Base-by-base conservation (phyloP, 139 green algal species). In the Chlorella vulgaris region DNA sequence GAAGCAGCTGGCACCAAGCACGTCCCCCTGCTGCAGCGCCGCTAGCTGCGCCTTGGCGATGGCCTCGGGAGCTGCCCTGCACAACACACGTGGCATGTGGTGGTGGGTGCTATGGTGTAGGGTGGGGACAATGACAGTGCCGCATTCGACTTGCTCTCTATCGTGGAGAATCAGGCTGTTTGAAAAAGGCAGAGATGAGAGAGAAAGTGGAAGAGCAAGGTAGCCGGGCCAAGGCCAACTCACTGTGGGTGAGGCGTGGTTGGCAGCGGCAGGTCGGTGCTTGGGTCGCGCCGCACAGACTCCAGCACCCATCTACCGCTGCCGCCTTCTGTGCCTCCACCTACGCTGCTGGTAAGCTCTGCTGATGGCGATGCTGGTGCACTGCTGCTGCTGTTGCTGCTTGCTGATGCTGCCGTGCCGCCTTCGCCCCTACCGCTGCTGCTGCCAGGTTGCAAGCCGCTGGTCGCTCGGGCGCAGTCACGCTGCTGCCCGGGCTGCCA, bases 211-310 rank as follows among this genome's bases (percentile, higher is more conserved):
- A 68, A 4, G 4, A 15, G 33, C 18, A 47, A 38, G 36, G 3
- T 47, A 2, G 7, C 28, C 13, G 31, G n/a, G 33, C 63, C 63
- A 38, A 38, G 22, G 36, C 19, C 18, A 40, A n/a, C 74, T 81
- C 61, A 81, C 76, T 81, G 74, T 38, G 81, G 81, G 39, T 86
- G 81, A 7, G 81, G 73, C 50, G 81, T 83, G 40, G 39, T 76
- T n/a, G 81, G 81, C n/a, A 76, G 70, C 19, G 55, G 81, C 22
- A 58, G 2, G 31, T 71, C 69, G 26, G 28, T n/a, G 69, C 40
- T 69, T 31, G 40, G 18, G 21, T 81, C 71, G 1, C 81, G 58
- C 42, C 36, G 39, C 33, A 80, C 71, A 7, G 63, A 74, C 33
- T 65, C 47, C 7, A 82, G 39, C 19, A 82, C 76, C 76, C 76